Evolutionary conservation across 129 eudicot genomes (phyloP).

Genomic region (Oenanthe sinensis): DNA sequence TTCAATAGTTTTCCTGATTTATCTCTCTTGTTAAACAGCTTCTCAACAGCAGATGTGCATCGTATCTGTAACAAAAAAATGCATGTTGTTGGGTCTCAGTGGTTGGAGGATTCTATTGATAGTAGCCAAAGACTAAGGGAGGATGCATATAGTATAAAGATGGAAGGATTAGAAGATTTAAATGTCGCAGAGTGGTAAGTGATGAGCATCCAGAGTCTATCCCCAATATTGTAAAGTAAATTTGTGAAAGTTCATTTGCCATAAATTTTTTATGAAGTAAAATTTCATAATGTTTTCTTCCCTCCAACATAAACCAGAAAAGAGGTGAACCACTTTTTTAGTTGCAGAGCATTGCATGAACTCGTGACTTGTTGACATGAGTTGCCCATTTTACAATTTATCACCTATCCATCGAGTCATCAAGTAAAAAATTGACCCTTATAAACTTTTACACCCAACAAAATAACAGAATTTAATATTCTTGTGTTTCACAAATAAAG

Average conservation of each 20-base stretch:
- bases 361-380: neutral
- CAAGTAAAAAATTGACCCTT: neutral
- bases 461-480: neutral
- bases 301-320: neutral
- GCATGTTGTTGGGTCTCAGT: conserved; percentile 58
- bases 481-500: neutral
- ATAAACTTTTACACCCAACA: neutral
- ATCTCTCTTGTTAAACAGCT: conserved; percentile 35
- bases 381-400: neutral
- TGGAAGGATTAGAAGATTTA: conserved; percentile 32
- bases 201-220: neutral
- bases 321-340: neutral
- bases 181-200: conserved; percentile 41
- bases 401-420: neutral
- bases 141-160: conserved; percentile 50
- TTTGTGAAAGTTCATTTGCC: neutral
- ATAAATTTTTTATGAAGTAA: neutral
- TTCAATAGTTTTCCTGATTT: neutral
- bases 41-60: conserved; percentile 48
- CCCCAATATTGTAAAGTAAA: neutral
- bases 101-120: conserved; percentile 73
- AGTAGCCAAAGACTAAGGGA: conserved; percentile 50
- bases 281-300: neutral
- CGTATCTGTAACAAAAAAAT: conserved; percentile 33
- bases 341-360: neutral